These are phyloP conservation scores for Thermoascus crustaceus DNA, from an alignment of 2,329 filamentous ascomycete species.

Conservation along the genomic window DNA sequence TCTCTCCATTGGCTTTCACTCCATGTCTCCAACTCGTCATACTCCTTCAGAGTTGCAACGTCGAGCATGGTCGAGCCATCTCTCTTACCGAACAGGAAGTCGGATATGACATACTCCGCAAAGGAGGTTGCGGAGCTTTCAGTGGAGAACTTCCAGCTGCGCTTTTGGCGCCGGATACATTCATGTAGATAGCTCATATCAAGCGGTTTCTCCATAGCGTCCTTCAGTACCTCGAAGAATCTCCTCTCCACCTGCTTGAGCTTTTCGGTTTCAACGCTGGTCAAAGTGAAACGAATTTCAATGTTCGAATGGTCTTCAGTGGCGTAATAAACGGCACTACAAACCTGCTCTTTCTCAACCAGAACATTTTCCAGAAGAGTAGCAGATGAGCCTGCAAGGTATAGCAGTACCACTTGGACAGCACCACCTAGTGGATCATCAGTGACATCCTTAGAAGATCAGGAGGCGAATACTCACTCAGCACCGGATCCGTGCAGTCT, in stretches of 20 bases:
- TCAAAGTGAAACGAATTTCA: conserved; percentile 77
- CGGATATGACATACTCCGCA: conserved; percentile 75
- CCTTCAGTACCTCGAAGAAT: conserved; percentile 72
- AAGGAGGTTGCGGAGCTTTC: conserved; percentile 77
- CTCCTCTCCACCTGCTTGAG: conserved; percentile 76
- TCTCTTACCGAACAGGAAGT: conserved; percentile 81
- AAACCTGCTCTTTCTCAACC: conserved; percentile 87
- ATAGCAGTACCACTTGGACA: conserved; percentile 70
- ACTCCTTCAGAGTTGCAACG: conserved; percentile 45
- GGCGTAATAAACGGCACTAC: conserved; percentile 73
- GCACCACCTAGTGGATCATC: conserved; percentile 49
- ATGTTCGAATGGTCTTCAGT: conserved; percentile 72
- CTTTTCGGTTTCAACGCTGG: conserved; percentile 78
- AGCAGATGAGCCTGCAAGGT: conserved; percentile 87
- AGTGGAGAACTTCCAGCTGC: conserved; percentile 73
- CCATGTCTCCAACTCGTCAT: conserved; percentile 69
- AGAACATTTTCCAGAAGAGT: conserved; percentile 85
- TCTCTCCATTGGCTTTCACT: conserved; percentile 72
- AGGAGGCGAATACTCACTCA: conserved; percentile 33
- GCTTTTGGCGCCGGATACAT: conserved; percentile 71
- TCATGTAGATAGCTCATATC: conserved; percentile 88
- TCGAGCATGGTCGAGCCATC: conserved; percentile 68
- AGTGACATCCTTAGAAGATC: conserved; percentile 9
- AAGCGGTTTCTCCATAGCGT: conserved; percentile 66
- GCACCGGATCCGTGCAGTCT: conserved; percentile 60